phyloP scores from a whole-genome alignment of 805 yeast genomes.

The Lachancea mirantina region DNA sequence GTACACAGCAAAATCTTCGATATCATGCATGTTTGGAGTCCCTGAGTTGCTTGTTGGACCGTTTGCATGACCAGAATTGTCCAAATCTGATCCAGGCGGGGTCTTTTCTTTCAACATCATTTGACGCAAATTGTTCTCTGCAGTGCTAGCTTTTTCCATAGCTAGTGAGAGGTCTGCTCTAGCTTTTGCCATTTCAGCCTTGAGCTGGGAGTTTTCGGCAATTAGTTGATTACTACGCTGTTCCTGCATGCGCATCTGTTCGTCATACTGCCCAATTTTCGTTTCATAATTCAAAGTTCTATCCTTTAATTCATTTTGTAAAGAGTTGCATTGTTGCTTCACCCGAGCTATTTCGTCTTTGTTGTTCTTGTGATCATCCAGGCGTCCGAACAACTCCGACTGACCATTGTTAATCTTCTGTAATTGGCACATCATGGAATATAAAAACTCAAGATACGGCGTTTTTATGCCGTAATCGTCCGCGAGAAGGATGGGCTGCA shows the following conservation, averaged over 20 bases:
- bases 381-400: slow-evolving; percentile 28
- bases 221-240: slow-evolving; percentile 1
- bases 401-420: slow-evolving; percentile 41
- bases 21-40: slow-evolving; percentile 28
- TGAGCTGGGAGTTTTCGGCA: no score
- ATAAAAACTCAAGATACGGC: slow-evolving; percentile 83
- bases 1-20: slow-evolving; percentile 28
- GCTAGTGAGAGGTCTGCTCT: no score
- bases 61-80: no score
- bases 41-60: no score
- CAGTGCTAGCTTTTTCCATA: no score
- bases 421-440: slow-evolving; percentile 66
- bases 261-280: not conserved
- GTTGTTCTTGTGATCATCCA: slow-evolving; percentile 10
- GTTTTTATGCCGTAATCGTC: slow-evolving; percentile 82
- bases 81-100: no score
- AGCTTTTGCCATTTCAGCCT: slow-evolving; percentile 15
- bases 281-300: no score
- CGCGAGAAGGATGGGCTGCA: slow-evolving; percentile 85
- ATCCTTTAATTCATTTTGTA: slow-evolving; percentile 12
- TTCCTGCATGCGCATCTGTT: not conserved
- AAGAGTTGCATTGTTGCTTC: slow-evolving; percentile 10
- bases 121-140: no score
- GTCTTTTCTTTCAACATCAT: no score
- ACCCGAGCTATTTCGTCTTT: slow-evolving; percentile 8